A percentile compares a stretch with the other conserved stretches of the same genome.
Conservation (phyloP, 2,329 filamentous ascomycete genomes). For the Clonostachys rosea region DNA sequence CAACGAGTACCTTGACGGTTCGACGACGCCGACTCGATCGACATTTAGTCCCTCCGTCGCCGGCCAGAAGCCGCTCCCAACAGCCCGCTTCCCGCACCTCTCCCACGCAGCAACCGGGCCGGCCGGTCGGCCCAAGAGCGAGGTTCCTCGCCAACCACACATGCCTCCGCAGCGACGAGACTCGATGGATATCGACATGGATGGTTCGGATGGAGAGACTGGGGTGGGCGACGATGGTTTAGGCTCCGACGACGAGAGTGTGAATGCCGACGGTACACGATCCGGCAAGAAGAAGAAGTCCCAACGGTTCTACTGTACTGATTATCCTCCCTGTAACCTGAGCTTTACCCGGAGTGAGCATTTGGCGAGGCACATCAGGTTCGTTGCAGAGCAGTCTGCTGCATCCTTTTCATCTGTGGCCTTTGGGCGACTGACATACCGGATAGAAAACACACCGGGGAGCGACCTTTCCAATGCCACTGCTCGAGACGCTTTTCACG, state of each 20-base stretch:
- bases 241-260: conserved; percentile 53
- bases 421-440: background rate
- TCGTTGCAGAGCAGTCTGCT: conserved; percentile 11
- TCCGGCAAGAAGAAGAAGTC: conserved; percentile 94
- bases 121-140: conserved; percentile 35
- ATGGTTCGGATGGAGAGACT: conserved; percentile 64
- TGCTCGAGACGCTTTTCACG: conserved; percentile 90
- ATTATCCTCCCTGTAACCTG: conserved; percentile 87
- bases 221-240: conserved; percentile 1
- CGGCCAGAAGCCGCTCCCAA: conserved; percentile 49
- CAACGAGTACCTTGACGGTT: conserved; percentile 29
- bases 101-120: conserved; percentile 40
- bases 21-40: conserved; percentile 59
- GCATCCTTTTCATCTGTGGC: background rate
- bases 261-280: conserved; percentile 59
- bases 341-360: conserved; percentile 97
- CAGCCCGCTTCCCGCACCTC: conserved; percentile 35
- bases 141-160: conserved; percentile 50
- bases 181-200: conserved; percentile 71
- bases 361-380: conserved; percentile 89
- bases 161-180: conserved; percentile 31
- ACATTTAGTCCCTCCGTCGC: conserved; percentile 38
- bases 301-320: conserved; percentile 92
- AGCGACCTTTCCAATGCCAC: conserved; percentile 94
- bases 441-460: conserved; percentile 87